phyloP scores from a whole-genome alignment of 179 eudicot genomes.

The Gypsophila paniculata region DNA sequence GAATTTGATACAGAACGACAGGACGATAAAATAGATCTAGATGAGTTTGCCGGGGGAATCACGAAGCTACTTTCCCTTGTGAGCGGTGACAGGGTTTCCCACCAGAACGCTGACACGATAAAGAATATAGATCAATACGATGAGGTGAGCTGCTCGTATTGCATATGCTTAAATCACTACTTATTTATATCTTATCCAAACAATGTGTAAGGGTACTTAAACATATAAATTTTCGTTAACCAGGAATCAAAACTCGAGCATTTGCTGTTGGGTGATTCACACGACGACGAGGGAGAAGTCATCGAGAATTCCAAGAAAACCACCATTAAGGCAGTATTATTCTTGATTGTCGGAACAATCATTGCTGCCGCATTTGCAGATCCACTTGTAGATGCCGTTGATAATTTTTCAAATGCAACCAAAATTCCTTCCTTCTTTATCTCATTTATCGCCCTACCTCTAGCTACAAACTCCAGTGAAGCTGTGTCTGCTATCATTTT shows the following conservation, averaged over 20 bases:
- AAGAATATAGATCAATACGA: constrained; percentile 43
- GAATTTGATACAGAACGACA: constrained; percentile 45
- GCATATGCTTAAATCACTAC: neutral
- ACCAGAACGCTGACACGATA: constrained; percentile 33
- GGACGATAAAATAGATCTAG: constrained; percentile 38
- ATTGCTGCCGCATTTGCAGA: constrained; percentile 91
- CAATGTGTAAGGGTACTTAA: neutral
- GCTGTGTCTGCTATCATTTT: constrained; percentile 91
- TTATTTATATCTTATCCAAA: no score
- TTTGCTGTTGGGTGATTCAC: constrained; percentile 32
- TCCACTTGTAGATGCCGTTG: constrained; percentile 86
- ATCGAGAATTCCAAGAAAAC: constrained; percentile 42
- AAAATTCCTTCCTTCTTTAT: constrained; percentile 89
- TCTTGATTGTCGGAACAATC: constrained; percentile 55
- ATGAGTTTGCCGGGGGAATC: constrained; percentile 53
- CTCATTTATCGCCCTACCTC: constrained; percentile 78
- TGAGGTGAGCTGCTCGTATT: constrained; percentile 35
- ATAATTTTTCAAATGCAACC: constrained; percentile 76
- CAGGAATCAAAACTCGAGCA: constrained; percentile 39
- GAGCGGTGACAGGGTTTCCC: constrained; percentile 22
- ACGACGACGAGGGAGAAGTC: constrained; percentile 48
- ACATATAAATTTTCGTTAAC: constrained; percentile 11
- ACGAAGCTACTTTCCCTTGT: constrained; percentile 36
- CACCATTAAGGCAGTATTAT: constrained; percentile 50
- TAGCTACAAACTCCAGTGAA: constrained; percentile 90